Evolutionary conservation across 2,329 filamentous ascomycete species (phyloP), one percentile per base, ranked within the genome.

Genomic region (Aureobasidium namibiae): DNA sequence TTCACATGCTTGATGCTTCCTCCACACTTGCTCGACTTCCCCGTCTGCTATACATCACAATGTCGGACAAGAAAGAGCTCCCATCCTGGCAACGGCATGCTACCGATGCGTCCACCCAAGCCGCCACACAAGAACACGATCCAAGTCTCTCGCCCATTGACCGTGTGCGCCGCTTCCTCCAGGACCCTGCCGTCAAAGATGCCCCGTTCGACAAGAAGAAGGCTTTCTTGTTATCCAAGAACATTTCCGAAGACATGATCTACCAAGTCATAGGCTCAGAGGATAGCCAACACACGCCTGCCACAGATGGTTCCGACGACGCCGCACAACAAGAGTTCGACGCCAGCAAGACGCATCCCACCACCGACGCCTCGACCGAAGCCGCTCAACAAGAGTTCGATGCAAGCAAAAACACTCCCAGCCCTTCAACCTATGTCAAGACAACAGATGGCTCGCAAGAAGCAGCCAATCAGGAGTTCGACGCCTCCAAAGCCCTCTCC

Each of bases 191-290:
- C 21, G 88, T 96, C 60, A 83, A 81, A 61, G 76, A 86, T 71
- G 84, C 87, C 34, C 78, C 87, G 0, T 78, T 80, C 45, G 86
- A 89, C 59, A 86, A 84, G 72, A 95, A 95, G 75, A 77, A 82
- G 21, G 81, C 82, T 8, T 96, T 96, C 65, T 75, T 96, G 1
- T 80, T 85, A 67, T 83, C 82, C 53, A 96, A 96, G 71, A 89
- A 89, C 3, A 75, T 96, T 8, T 75, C 74, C 3, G 75, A 81
- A 4, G 77, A 80, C 33, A 84, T 92, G 62, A 89, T 95, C 62
- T 76, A 89, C 64, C 75, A 77, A 52, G 76, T 95, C 8, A 74
- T 96, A 39, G 63, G 53, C 3, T 3, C 26, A 24, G 23, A 13
- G 24, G 41, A 33, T 9, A 9, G 23, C 2, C 31, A 38, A 6